Evolutionary conservation across 1,139 yeast species (phyloP), one percentile per base, ranked within the genome.

Genomic region (Blastobotrys arbuscula): DNA sequence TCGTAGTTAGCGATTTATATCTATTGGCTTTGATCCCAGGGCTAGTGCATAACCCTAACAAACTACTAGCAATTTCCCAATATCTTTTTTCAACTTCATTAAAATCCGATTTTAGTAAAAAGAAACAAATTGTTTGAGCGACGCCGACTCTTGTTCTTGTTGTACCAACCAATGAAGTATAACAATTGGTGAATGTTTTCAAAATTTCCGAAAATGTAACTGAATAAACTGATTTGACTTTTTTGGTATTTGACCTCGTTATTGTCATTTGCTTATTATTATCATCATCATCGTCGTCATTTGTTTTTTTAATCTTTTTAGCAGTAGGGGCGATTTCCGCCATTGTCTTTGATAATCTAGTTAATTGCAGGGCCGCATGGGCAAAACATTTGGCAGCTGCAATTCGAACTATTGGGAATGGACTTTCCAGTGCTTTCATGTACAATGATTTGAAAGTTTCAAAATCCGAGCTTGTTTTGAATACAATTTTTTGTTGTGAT

Each of bases 311-410:
- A 26, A 45, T 47, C 42, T 54, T 59, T 31, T 48, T 52, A 2
- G 42, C 3, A 6, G 48, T 45, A 1, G 58, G 51, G 15, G 45
- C 49, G 19, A 56, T 52, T 33, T 52, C 59, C 26, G 53, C 55
- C 42, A 56, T 60, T 10, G 58, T 48, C 15, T 58, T 49, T 2
- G 58, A 52, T 20, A 59, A 51, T 13, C 54, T 54, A 10, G 53
- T 42, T 15, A 63, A 53, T 26, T 57, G 59, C 10, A 57, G 38
- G 4, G 60, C 41, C 1, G 59, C 59, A 8, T 54, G 47, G 1
- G 68, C 65, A 53, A 65, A 55, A 46, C 66, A 59, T 16, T 49
- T 52, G 3, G 70, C 66, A 21, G 69, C 70, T 8, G 68, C 53
- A 41, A 57, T 57, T 2, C 71, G 58, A 8, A 64, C 68, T 15